Base-by-base conservation (phyloP, 768 basidiomycete species). In the Symmetrospora coprosmae region DNA sequence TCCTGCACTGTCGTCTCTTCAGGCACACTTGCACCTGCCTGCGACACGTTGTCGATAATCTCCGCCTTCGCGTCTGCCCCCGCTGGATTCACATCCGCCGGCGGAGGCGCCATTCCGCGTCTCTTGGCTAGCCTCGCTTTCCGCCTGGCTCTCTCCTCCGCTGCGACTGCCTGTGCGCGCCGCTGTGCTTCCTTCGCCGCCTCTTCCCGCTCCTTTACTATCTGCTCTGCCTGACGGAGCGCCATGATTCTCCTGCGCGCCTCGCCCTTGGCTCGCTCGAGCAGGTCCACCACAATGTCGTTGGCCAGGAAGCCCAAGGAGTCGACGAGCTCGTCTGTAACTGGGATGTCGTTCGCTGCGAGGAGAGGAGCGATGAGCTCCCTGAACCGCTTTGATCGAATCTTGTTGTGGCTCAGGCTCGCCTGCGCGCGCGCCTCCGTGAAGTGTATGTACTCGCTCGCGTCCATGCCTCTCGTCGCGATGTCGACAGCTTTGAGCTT, bases 281-380 rank as follows among this genome's bases (percentile, higher is more conserved):
- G 43, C 11, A 43, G 55, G 40, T 58, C 55, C n/a, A 38, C 43
- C 28, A 58, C 55, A 7, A 58, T 58, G 14, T 58, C 55, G 31
- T 45, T 30, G n/a, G 55, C 55, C n/a, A 58, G 28, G 40, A 58
- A 58, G 30, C 41, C 55, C 9, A 58, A 43, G 8, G 37, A 23
- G 19, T 58, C 55, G 28, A 58, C 14, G 16, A 58, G 55, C 31
- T 58, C 55, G 30, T 58, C 55, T 9, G 55, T 43, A 5, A 40
- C 37, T 2, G 55, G 39, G 4, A 58, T 58, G 16, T 58, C 55
- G 34, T 45, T 23, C n/a, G 23, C 13, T 16, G 4, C 19, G 13
- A 58, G 41, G 4, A 13, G 41, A 17, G 55, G 55, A 11, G 17
- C 43, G 3, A 58, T 31, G 27, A 58, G 46, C 13, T 58, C 55